phyloP scores from a whole-genome alignment of 352 stramenopile genomes.

The Phytopythium oedochilum region DNA sequence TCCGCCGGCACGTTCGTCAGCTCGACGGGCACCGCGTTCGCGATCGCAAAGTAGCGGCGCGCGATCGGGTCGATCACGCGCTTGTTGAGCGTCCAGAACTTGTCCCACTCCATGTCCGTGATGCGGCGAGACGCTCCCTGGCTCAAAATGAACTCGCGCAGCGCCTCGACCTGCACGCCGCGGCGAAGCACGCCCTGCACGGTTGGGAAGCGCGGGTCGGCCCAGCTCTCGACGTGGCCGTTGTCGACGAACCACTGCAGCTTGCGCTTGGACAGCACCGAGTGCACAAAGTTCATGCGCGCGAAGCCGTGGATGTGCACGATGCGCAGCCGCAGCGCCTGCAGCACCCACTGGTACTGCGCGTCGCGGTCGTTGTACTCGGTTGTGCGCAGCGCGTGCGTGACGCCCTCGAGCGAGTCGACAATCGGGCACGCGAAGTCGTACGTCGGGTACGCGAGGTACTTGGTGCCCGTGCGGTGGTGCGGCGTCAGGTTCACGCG shows the following conservation, averaged over 20 bases:
- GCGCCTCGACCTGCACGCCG: conserved; percentile 93
- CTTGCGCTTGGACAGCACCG: conserved; percentile 98
- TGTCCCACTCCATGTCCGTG: conserved; percentile 99
- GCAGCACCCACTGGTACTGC: conserved; percentile 96
- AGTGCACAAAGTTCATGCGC: conserved; percentile 99
- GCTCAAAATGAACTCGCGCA: conserved; percentile 97
- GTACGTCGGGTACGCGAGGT: conserved; percentile 99
- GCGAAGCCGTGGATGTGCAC: conserved; percentile 94
- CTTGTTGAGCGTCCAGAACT: conserved; percentile 99
- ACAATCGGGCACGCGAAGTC: conserved; percentile 99
- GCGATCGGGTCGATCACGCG: conserved; percentile 95
- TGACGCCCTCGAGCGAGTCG: conserved; percentile 98
- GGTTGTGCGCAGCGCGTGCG: conserved; percentile 97
- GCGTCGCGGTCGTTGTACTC: conserved; percentile 99
- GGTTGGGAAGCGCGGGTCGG: conserved; percentile 98
- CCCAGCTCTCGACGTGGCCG: conserved; percentile 95
- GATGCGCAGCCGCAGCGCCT: conserved; percentile 81
- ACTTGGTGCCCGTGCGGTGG: conserved; percentile 93
- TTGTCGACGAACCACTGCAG: conserved; percentile 99
- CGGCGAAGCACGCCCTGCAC: conserved; percentile 95
- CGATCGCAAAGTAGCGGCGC: conserved; percentile 96
- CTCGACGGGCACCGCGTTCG: conserved; percentile 86
- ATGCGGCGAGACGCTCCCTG: conserved; percentile 96
- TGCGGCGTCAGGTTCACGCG: conserved; percentile 80
- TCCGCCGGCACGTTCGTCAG: conserved; percentile 70